These are phyloP conservation scores for Botryosphaeria dothidea DNA, from an alignment of 2,329 filamentous ascomycete species.

Conservation along the genomic window DNA sequence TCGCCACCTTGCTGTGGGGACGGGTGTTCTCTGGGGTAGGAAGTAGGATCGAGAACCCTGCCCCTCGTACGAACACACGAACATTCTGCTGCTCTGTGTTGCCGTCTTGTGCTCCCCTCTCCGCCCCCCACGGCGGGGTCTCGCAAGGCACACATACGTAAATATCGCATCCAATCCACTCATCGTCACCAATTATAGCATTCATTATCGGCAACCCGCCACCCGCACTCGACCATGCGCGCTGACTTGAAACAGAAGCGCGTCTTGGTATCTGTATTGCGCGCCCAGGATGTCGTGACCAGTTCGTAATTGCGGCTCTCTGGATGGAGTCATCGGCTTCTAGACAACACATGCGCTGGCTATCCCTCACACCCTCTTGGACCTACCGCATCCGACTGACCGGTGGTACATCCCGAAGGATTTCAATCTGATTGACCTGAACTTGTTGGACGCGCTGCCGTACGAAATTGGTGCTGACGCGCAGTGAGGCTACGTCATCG, in stretches of 20 bases:
- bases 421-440: background rate
- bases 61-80: background rate
- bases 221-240: background rate
- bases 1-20: background rate
- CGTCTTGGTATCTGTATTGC: background rate
- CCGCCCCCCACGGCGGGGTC: background rate
- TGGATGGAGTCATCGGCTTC: background rate
- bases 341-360: background rate
- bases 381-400: slow-evolving; percentile 8
- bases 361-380: background rate
- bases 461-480: background rate
- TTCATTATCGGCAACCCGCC: background rate
- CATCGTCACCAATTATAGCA: background rate
- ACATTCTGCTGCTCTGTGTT: slow-evolving; percentile 6
- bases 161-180: background rate
- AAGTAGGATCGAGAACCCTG: background rate
- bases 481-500: background rate
- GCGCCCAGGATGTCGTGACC: background rate
- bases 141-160: background rate
- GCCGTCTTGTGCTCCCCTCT: slow-evolving; percentile 1
- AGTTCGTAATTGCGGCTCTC: background rate
- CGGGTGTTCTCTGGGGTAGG: background rate
- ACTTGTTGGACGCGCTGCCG: background rate
- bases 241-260: background rate
- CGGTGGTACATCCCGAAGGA: background rate